Evolutionary conservation across 2,329 filamentous ascomycete genomes (phyloP), one percentile per base, ranked within the genome.

Genomic region (Albifimbria verrucaria): DNA sequence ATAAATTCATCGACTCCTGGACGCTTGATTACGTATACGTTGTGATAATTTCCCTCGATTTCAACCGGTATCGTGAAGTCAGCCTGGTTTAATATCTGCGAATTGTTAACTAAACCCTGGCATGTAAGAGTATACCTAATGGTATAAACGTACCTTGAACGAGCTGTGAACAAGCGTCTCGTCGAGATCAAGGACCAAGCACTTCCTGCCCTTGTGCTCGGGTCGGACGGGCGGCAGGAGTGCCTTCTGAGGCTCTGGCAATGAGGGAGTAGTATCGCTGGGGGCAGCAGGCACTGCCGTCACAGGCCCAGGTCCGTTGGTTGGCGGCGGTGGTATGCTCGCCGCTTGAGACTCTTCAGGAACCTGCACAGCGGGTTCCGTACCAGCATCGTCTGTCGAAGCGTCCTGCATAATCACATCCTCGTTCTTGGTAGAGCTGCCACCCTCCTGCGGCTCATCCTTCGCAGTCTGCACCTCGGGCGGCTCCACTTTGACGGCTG

Each of bases 31-130:
- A 99, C 94, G 69, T 99, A 99, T 51, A 99, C 95, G 66, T 99
- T 99, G 75, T 99, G 94, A 68, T 95, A 97, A 71, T 96, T 95
- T 52, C 94, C 94, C 76, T 99, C 94, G 59, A 99, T 99, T 67
- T 99, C 94, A 25, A 99, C 94, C 0, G 94, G 94, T 68, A 99
- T 97, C 6, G 94, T 99, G 68, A 99, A 97, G 72, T 99, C 94
- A 54, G 94, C 94, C 78, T 97, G 93, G 66, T 97, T 92, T 45
- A 99, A 81, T 61, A 97, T 94, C 92, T 97, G n/a, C 43, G 26
- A 1, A 47, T 41, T 48, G 23, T 52, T 43, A 25, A 25, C 47
- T 36, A 7, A 43, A 45, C n/a, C n/a, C n/a, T n/a, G n/a, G n/a
- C n/a, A n/a, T n/a, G n/a, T n/a, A n/a, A n/a, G n/a, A n/a, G n/a